Base-by-base conservation (phyloP, 164 flowering plant genomes). In the Vitis rotundifolia region DNA sequence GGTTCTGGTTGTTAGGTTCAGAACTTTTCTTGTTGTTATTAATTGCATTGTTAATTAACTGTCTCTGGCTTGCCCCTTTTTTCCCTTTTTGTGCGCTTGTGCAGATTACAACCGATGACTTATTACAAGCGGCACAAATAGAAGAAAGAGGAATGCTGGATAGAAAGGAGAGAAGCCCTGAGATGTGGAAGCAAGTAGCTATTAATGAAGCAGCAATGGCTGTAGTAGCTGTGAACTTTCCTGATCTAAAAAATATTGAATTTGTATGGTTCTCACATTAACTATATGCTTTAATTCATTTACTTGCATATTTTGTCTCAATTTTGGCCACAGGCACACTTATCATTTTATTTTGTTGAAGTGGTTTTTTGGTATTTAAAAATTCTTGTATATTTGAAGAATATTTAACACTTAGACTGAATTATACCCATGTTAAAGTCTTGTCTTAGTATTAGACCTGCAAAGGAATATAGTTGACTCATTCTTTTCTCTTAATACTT, bases 161-260 rank as follows among this genome's bases (percentile, higher is more conserved):
- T 76, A 89, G 78, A 66, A 91, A 86, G 73, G 95, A 89, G 19
- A 82, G 98, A 77, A 92, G 90, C 80, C 81, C 79, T 13, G 91
- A 89, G 73, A 85, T 79, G 74, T 94, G 97, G 97, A 91, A 76
- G 83, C 97, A 84, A 82, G 77, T 94, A 52, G 98, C 98, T 64
- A 81, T 92, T 29, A 89, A 94, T 86, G 95, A 92, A 89, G 97
- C 97, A 52, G 90, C 98, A 66, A 85, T 88, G 90, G 97, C 97
- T 70, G 91, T 91, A 49, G 95, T 82, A 7, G 93, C 95, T 76
- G 87, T 85, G 64, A 94, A 94, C 77, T 92, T 92, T 78, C 97
- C 94, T 49, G 97, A 91, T 67, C 76, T 86, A 15, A 87, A 74
- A 64, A 91, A 89, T 67, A 86, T 94, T 77, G 97, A 94, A 77